These are phyloP conservation scores for Fusarium sp. DNA, from an alignment of 2,329 filamentous ascomycete species.

Conservation along the genomic window DNA sequence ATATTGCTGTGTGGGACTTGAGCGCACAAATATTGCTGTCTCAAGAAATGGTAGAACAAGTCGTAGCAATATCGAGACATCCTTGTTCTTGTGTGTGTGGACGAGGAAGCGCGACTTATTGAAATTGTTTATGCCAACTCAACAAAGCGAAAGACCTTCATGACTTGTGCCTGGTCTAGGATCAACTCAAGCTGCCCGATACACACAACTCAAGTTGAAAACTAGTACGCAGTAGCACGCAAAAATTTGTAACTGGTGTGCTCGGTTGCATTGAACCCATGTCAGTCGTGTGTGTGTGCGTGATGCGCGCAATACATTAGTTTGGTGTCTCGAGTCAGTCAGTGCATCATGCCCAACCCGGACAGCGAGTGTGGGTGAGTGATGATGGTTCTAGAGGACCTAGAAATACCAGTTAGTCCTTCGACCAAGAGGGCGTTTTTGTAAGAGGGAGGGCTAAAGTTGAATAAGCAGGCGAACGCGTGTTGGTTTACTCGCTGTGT, in stretches of 20 bases:
- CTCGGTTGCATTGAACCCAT: constrained; percentile 29
- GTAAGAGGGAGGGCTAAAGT: constrained; percentile 1
- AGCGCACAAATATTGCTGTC: constrained; percentile 1
- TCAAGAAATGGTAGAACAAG: constrained; percentile 2
- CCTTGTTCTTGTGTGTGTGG: constrained; percentile 10
- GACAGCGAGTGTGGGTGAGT: constrained; percentile 8
- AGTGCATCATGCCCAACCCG: constrained; percentile 29
- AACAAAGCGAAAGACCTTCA: constrained; percentile 18
- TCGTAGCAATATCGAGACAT: constrained; percentile 13
- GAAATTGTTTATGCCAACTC: constrained; percentile 8
- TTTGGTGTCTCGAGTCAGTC: constrained; percentile 32
- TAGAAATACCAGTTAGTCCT: constrained; percentile 9
- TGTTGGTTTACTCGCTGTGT: not conserved
- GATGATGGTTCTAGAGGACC: constrained; percentile 4
- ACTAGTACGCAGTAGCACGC: constrained; percentile 18
- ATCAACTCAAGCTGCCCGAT: constrained; percentile 11
- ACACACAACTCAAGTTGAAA: not conserved
- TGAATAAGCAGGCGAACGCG: constrained; percentile 19
- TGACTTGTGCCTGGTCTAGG: not conserved
- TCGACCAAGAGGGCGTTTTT: not conserved
- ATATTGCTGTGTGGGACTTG: constrained; percentile 13
- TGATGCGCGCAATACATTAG: constrained; percentile 18
- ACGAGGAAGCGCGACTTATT: constrained; percentile 24
- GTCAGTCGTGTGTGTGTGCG: constrained; percentile 14
- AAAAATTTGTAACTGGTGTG: constrained; percentile 34